Conservation (phyloP, 805 yeast genomes). For the Schwanniomyces pseudopolymorphus region DNA sequence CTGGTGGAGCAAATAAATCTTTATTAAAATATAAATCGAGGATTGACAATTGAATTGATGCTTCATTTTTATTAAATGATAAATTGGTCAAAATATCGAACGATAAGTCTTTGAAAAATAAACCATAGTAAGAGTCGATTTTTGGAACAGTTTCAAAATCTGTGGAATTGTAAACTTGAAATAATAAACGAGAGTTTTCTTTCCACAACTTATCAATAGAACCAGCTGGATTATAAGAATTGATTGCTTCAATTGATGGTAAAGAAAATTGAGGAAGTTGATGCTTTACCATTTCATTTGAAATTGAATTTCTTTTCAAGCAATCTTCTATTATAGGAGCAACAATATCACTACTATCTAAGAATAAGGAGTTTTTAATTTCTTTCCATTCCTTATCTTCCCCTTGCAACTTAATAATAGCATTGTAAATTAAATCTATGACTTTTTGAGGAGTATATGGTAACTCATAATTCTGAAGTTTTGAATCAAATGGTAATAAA, state of each 20-base stretch:
- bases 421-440: slow-evolving; percentile 51
- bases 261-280: slow-evolving; percentile 39
- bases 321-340: slow-evolving; percentile 34
- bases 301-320: slow-evolving; percentile 33
- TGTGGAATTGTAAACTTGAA: slow-evolving; percentile 59
- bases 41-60: slow-evolving; percentile 76
- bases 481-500: slow-evolving; percentile 36
- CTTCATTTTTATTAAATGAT: slow-evolving; percentile 87
- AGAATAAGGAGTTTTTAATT: slow-evolving; percentile 28
- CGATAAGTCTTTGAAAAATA: slow-evolving; percentile 71
- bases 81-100: slow-evolving; percentile 73
- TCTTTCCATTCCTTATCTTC: slow-evolving; percentile 43
- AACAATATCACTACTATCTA: slow-evolving; percentile 29
- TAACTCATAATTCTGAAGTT: slow-evolving; percentile 26
- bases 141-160: slow-evolving; percentile 60
- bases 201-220: slow-evolving; percentile 65
- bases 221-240: slow-evolving; percentile 23
- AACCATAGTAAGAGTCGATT: slow-evolving; percentile 37
- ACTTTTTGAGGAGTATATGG: slow-evolving; percentile 56
- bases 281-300: slow-evolving; percentile 40
- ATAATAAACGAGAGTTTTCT: slow-evolving; percentile 53
- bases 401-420: slow-evolving; percentile 36
- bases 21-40: slow-evolving; percentile 71
- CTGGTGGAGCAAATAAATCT: slow-evolving; percentile 54
- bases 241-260: slow-evolving; percentile 21